Evolutionary conservation across 2,329 filamentous ascomycete species (phyloP).

Genomic region (Fusarium sp.): DNA sequence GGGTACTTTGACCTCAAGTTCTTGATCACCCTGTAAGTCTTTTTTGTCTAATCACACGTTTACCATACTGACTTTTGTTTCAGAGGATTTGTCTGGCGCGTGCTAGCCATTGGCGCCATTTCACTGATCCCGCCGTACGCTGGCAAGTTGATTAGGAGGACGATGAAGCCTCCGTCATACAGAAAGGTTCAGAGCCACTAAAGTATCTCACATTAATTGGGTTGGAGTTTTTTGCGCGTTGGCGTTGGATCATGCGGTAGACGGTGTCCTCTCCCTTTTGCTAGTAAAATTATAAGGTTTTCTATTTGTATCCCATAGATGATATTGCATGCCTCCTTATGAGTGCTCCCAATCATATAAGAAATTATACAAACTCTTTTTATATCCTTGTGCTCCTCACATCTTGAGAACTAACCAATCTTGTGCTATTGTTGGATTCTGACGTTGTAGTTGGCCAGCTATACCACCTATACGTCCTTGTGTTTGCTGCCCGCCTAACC

Average conservation of each 20-base stretch:
- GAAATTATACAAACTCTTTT: constrained; percentile 8
- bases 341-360: constrained; percentile 9
- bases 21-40: constrained; percentile 74
- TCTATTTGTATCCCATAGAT: constrained; percentile 28
- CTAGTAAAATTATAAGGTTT: constrained; percentile 26
- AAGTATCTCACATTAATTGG: constrained; percentile 25
- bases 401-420: constrained; percentile 68
- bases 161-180: constrained; percentile 92
- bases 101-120: constrained; percentile 81
- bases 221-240: constrained; percentile 19
- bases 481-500: constrained; percentile 76
- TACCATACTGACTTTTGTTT: neutral
- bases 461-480: constrained; percentile 82
- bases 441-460: constrained; percentile 69
- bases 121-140: constrained; percentile 89
- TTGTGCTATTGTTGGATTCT: constrained; percentile 49
- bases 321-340: constrained; percentile 23
- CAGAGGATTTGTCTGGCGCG: constrained; percentile 90
- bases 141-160: constrained; percentile 85
- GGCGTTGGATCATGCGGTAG: constrained; percentile 40
- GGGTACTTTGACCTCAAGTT: constrained; percentile 90
- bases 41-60: neutral
- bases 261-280: constrained; percentile 18
- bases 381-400: constrained; percentile 43
- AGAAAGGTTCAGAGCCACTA: constrained; percentile 86